Evolutionary conservation across 83 land plant species (phyloP), one percentile per base, ranked within the genome.

Genomic region (Picea abies): DNA sequence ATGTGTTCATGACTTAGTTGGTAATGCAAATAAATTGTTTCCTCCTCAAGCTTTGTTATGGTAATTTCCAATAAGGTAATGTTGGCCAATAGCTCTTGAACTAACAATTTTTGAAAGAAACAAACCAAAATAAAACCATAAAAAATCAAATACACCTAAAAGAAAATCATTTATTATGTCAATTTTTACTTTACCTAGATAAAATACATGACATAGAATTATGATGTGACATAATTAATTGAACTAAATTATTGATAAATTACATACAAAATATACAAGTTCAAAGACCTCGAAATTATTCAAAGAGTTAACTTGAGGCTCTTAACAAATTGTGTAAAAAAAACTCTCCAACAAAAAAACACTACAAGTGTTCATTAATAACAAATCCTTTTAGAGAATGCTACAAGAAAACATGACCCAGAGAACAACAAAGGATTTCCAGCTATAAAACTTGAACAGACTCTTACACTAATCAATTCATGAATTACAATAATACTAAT

Each of bases 21-120:
- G 69, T 84, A 88, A 76, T 89, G 95, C 78, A 91, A 85, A 19
- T 88, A 64, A 68, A 88, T 76, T 12, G 86, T 60, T 72, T 94
- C 93, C 79, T 92, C 85, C 82, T 92, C 95, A 29, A 94, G 90
- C 63, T 88, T 87, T 63, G 85, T 78, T 76, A 92, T 89, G 37
- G 92, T 83, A 35, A 81, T 86, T 78, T 94, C 96, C 84, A 94
- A 68, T 41, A 79, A 32, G 10, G 89, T 79, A 72, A 94, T 89
- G 62, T 82, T 87, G 19, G 86, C 83, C 80, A 94, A 39, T 41
- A 94, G 90, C 76, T 92, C 90, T 80, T 87, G 87, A 56, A 87
- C 87, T 95, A 92, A 86, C 72, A 79, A n/a, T 78, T 25, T 60
- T 47, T 2, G 11, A 47, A 47, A 47, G 52, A 47, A 47, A 47